Percentiles rank a stretch among this genome's conserved stretches.
Conservation (phyloP, 73 alveolate genomes). For the Diophrys appendiculata region DNA sequence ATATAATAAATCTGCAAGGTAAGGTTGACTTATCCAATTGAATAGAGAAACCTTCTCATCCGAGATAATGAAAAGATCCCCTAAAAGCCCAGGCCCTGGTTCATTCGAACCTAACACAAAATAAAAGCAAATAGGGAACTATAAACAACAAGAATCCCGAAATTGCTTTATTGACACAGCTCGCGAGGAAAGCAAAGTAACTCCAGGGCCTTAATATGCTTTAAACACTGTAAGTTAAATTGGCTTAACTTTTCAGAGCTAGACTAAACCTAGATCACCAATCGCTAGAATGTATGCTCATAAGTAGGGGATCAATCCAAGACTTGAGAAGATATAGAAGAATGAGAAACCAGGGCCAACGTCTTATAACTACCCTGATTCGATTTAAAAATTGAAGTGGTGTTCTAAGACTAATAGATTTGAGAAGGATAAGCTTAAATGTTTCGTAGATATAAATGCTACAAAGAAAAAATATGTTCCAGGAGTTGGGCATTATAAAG, state of each 20-base stretch:
- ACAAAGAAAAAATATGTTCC: background rate
- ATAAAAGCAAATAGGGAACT: background rate
- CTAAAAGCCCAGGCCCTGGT: constrained; percentile 11
- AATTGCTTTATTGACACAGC: constrained; percentile 7
- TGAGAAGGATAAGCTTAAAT: background rate
- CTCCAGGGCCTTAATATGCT: constrained; percentile 6
- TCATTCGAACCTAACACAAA: background rate
- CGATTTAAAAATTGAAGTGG: background rate
- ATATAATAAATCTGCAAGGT: too few relatives aligned
- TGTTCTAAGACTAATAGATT: background rate
- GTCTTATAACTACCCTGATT: background rate
- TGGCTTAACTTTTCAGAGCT: background rate
- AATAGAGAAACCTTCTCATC: background rate
- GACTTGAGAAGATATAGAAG: background rate
- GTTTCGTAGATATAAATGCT: background rate
- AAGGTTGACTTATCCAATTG: too few relatives aligned
- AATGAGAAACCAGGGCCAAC: background rate
- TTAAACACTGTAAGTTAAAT: background rate
- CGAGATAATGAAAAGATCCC: constrained; percentile 8
- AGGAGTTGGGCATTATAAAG: constrained; percentile 9
- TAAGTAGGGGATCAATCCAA: background rate
- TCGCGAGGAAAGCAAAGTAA: background rate
- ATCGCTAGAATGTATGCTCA: background rate
- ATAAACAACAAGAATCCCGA: background rate
- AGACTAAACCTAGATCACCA: background rate